A percentile compares a stretch with the other conserved stretches of the same genome.
Evolutionary conservation across 148 eudicot genomes (phyloP).

Genomic region (Silene uniflora): DNA sequence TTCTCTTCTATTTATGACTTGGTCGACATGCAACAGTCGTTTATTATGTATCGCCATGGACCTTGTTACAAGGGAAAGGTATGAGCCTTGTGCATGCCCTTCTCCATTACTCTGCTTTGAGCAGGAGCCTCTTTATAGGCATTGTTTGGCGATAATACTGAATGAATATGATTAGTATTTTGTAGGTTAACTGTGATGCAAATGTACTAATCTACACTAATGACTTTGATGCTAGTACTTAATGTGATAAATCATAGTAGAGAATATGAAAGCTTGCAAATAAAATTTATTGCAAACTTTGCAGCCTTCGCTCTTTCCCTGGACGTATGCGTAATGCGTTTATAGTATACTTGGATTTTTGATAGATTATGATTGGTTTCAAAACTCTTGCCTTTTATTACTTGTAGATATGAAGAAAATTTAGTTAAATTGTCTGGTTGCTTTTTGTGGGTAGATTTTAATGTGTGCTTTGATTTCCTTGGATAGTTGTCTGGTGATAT

Average conservation of each 20-base stretch:
- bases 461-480: neutral
- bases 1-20: neutral
- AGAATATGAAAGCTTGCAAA: too few species aligned
- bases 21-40: neutral
- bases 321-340: too few species aligned
- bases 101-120: neutral
- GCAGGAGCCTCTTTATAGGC: neutral
- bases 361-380: too few species aligned
- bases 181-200: neutral
- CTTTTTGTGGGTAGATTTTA: conserved; percentile 2
- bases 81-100: neutral
- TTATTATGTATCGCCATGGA: neutral
- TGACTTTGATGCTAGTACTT: too few species aligned
- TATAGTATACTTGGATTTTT: too few species aligned
- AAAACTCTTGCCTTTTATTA: neutral
- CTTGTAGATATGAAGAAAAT: neutral
- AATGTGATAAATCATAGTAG: too few species aligned
- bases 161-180: neutral
- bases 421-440: neutral
- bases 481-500: conserved; percentile 84
- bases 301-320: too few species aligned
- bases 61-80: too few species aligned
- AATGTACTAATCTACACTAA: neutral
- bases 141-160: neutral
- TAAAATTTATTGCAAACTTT: too few species aligned